phyloP scores from a whole-genome alignment of 2,329 filamentous ascomycete species.

The Coniochaeta sp. region DNA sequence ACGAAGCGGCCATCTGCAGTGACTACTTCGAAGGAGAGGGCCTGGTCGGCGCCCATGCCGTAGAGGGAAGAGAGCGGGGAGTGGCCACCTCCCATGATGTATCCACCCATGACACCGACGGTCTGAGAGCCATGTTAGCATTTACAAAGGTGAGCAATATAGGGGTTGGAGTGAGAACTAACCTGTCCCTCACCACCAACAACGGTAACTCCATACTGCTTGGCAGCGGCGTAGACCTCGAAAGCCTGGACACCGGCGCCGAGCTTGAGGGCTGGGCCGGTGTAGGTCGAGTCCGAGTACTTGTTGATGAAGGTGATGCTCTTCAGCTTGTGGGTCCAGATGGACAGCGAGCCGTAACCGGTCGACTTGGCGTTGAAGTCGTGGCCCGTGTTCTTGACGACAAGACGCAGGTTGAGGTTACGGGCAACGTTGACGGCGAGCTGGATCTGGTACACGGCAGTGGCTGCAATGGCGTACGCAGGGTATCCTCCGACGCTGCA shows the following conservation, averaged over 20 bases:
- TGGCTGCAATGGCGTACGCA: conserved; percentile 30
- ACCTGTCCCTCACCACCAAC: conserved; percentile 37
- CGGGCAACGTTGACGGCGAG: conserved; percentile 32
- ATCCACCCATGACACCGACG: conserved; percentile 44
- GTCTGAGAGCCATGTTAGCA: conserved; percentile 9
- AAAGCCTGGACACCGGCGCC: conserved; percentile 40
- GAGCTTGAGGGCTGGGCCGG: conserved; percentile 22
- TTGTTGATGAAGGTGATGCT: conserved; percentile 10
- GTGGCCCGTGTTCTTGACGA: conserved; percentile 45
- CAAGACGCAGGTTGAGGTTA: conserved; percentile 28
- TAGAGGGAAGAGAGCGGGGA: conserved; percentile 42
- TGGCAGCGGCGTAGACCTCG: conserved; percentile 44
- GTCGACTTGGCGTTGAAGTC: conserved; percentile 35
- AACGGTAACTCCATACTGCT: conserved; percentile 35
- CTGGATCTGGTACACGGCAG: conserved; percentile 29
- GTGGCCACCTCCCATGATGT: conserved; percentile 45
- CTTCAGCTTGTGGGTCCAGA: conserved; percentile 18
- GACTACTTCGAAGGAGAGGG: conserved; percentile 40
- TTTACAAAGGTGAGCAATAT: background rate
- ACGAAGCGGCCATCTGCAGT: conserved; percentile 36
- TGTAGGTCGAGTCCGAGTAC: conserved; percentile 9
- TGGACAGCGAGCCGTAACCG: conserved; percentile 27
- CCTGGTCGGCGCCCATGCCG: conserved; percentile 42
- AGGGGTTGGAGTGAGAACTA: background rate
- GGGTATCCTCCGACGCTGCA: conserved; percentile 31